Conservation (phyloP, 192 early-diverging fungal species). For the Ramicandelaber brevisporus region DNA sequence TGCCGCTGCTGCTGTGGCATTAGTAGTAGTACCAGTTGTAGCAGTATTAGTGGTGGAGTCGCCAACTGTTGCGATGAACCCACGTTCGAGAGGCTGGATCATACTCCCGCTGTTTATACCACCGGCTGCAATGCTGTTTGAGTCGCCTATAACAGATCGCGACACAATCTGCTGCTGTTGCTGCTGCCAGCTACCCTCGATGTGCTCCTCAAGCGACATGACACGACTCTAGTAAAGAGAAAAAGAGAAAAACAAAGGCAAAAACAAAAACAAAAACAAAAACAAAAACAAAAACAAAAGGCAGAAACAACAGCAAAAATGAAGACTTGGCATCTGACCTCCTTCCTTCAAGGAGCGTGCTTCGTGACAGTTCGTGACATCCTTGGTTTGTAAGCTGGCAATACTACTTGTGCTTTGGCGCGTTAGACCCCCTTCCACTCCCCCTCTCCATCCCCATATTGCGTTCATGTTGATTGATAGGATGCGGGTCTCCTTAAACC, state of each 20-base stretch:
- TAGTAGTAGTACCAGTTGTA: no score
- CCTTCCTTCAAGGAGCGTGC: not conserved
- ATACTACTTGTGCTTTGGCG: no score
- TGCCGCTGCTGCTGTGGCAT: no score
- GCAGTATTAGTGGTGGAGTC: slow-evolving; percentile 16
- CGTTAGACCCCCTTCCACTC: no score
- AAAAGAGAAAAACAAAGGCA: slow-evolving; percentile 1
- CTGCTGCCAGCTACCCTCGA: slow-evolving; percentile 7
- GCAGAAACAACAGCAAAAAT: not conserved
- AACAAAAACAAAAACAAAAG: not conserved
- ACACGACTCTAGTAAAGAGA: slow-evolving; percentile 5
- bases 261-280: not conserved
- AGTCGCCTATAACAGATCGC: slow-evolving; percentile 1
- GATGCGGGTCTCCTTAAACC: no score
- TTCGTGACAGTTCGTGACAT: no score
- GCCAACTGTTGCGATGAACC: slow-evolving; percentile 4
- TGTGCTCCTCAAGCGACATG: slow-evolving; percentile 14
- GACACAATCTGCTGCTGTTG: not conserved
- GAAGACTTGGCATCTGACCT: not conserved
- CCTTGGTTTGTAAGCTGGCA: no score
- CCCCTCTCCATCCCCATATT: no score
- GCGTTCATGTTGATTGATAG: no score
- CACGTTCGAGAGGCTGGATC: not conserved
- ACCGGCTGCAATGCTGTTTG: slow-evolving; percentile 1
- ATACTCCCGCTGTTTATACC: not conserved